Conservation (phyloP, 2,329 filamentous ascomycete species). For the Fusarium abutilonis region DNA sequence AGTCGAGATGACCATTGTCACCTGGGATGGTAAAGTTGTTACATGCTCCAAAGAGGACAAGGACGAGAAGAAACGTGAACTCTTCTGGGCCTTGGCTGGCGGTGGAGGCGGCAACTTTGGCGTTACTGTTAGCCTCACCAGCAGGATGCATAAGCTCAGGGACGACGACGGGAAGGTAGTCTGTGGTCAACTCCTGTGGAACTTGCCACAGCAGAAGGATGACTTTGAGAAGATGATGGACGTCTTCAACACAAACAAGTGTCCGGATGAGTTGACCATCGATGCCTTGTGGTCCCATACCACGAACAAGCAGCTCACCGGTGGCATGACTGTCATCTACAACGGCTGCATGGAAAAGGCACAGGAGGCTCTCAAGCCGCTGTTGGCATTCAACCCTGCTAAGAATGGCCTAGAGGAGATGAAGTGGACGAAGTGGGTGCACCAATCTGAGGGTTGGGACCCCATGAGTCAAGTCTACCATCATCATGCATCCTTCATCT, state of each 20-base stretch:
- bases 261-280: constrained; percentile 2
- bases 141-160: constrained; percentile 3
- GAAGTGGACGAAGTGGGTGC: constrained; percentile 1
- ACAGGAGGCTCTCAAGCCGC: not conserved
- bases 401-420: not conserved
- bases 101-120: constrained; percentile 14
- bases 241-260: not conserved
- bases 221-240: constrained; percentile 5
- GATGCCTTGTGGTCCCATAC: constrained; percentile 6
- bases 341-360: not conserved
- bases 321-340: constrained; percentile 6
- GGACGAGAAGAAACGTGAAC: not conserved
- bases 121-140: not conserved
- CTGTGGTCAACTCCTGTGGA: constrained; percentile 2
- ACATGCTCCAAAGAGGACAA: not conserved
- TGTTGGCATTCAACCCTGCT: not conserved
- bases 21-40: not conserved
- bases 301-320: constrained; percentile 5
- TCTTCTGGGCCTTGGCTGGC: constrained; percentile 16
- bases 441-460: constrained; percentile 3
- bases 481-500: constrained; percentile 15
- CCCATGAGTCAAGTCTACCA: not conserved
- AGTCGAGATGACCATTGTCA: constrained; percentile 5
- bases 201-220: constrained; percentile 2
- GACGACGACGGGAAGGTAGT: not conserved